These are phyloP conservation scores for Ceriops decandra DNA, from an alignment of 345 rosid species.

Conservation along the genomic window DNA sequence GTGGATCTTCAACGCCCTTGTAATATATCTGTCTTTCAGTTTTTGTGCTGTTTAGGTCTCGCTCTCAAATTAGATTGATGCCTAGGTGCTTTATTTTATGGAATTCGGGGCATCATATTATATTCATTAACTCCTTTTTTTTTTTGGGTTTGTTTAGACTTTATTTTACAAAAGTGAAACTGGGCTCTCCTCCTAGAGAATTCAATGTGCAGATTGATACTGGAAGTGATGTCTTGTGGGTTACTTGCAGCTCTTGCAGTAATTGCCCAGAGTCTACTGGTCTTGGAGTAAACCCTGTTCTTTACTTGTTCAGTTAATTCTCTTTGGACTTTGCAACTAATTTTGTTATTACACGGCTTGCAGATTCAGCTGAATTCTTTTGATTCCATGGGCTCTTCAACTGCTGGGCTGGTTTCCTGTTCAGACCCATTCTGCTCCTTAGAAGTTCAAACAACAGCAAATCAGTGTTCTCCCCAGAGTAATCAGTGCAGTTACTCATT, in stretches of 20 bases:
- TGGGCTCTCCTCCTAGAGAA: slow-evolving; percentile 93
- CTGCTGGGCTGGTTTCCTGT: slow-evolving; percentile 55
- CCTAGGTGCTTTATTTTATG: slow-evolving; percentile 2
- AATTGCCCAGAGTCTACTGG: slow-evolving; percentile 86
- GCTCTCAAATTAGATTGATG: neutral
- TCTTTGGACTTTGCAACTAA: slow-evolving; percentile 2
- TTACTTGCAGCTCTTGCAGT: slow-evolving; percentile 71
- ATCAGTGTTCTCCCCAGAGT: slow-evolving; percentile 57
- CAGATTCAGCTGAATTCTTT: slow-evolving; percentile 80
- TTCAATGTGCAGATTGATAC: slow-evolving; percentile 98
- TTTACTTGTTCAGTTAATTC: slow-evolving; percentile 9
- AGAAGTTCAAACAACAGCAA: slow-evolving; percentile 52
- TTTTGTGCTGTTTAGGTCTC: slow-evolving; percentile 3
- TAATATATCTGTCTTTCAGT: slow-evolving; percentile 16
- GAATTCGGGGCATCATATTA: neutral
- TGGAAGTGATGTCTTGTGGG: slow-evolving; percentile 94
- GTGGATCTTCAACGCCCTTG: slow-evolving; percentile 28
- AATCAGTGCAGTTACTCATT: slow-evolving; percentile 82
- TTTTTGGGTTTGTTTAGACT: slow-evolving; percentile 50
- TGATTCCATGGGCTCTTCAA: slow-evolving; percentile 63
- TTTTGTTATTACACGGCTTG: slow-evolving; percentile 13
- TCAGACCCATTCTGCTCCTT: slow-evolving; percentile 40
- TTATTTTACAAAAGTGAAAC: slow-evolving; percentile 87
- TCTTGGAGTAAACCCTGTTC: slow-evolving; percentile 60
- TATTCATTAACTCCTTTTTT: slow-evolving; percentile 2